These are phyloP conservation scores for Fusarium transvaalense DNA, from an alignment of 2,329 filamentous ascomycete species.

Conservation along the genomic window DNA sequence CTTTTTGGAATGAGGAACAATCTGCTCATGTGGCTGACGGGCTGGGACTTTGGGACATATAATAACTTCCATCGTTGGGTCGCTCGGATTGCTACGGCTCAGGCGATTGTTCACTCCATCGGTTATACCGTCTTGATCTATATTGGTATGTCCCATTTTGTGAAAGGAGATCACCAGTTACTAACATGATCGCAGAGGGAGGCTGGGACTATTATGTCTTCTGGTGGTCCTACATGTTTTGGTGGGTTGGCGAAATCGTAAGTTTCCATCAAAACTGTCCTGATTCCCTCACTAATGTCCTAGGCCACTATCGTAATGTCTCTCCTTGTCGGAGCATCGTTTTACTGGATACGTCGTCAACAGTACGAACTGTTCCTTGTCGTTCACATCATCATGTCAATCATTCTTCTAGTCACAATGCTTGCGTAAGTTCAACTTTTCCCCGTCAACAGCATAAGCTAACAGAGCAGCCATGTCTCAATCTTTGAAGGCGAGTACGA, in stretches of 20 bases:
- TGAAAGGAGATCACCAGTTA: rapidly evolving
- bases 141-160: conserved; percentile 42
- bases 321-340: conserved; percentile 59
- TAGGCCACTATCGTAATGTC: conserved; percentile 62
- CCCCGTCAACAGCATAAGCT: rapidly evolving
- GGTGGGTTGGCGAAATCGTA: conserved; percentile 63
- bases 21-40: conserved; percentile 73
- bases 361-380: conserved; percentile 66
- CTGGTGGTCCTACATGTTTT: conserved; percentile 61
- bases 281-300: rapidly evolving
- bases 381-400: conserved; percentile 64
- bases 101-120: conserved; percentile 73
- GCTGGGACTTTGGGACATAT: conserved; percentile 76
- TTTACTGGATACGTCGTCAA: conserved; percentile 64
- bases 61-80: conserved; percentile 77
- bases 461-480: conserved; percentile 59
- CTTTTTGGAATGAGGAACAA: conserved; percentile 77
- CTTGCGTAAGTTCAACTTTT: conserved; percentile 58
- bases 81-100: conserved; percentile 70
- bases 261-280: conserved; percentile 1
- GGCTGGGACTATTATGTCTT: conserved; percentile 53
- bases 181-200: conserved; percentile 50
- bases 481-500: conserved; percentile 65
- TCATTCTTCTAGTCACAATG: conserved; percentile 63
- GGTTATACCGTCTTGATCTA: conserved; percentile 66